Evolutionary conservation across 768 basidiomycete genomes (phyloP).

Genomic region (Cystofilobasidium bisporidii): DNA sequence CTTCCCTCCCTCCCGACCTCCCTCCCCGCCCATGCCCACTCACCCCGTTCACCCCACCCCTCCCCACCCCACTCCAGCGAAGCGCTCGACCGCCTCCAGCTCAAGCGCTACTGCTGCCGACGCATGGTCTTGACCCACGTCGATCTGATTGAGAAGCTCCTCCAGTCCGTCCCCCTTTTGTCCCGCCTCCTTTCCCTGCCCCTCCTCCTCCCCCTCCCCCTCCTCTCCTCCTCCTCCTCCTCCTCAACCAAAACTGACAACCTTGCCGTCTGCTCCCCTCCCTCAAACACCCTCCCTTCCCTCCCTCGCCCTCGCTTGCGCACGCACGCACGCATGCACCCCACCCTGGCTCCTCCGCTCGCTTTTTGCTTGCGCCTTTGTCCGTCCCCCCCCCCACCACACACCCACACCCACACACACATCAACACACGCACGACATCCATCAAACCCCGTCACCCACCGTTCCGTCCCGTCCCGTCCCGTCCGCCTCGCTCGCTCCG

Average conservation of each 20-base stretch:
- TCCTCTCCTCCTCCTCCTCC: neutral
- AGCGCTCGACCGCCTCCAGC: conserved; percentile 25
- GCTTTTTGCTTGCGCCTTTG: neutral
- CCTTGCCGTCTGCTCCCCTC: neutral
- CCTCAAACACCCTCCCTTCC: too few relatives aligned
- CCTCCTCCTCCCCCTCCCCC: neutral
- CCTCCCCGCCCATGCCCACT: neutral
- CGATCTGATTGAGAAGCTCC: too few relatives aligned
- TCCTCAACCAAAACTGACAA: neutral
- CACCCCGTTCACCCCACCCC: conserved; percentile 8
- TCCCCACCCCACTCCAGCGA: conserved; percentile 16
- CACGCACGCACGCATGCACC: too few relatives aligned
- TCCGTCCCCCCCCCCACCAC: neutral
- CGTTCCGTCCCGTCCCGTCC: neutral
- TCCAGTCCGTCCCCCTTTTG: conserved; percentile 28
- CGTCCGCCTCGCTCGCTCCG: too few relatives aligned
- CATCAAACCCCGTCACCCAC: too few relatives aligned
- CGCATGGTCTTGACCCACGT: conserved; percentile 89
- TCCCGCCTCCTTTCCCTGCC: neutral
- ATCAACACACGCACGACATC: too few relatives aligned
- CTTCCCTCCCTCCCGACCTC: too few relatives aligned
- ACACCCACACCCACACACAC: too few relatives aligned
- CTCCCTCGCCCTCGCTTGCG: too few relatives aligned
- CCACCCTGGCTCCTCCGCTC: neutral
- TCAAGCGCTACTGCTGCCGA: conserved; percentile 85